A percentile compares a stretch with the other conserved stretches of the same genome.
Evolutionary conservation across 495 filamentous ascomycete genomes (phyloP).

Genomic region (Immersiella caudata): DNA sequence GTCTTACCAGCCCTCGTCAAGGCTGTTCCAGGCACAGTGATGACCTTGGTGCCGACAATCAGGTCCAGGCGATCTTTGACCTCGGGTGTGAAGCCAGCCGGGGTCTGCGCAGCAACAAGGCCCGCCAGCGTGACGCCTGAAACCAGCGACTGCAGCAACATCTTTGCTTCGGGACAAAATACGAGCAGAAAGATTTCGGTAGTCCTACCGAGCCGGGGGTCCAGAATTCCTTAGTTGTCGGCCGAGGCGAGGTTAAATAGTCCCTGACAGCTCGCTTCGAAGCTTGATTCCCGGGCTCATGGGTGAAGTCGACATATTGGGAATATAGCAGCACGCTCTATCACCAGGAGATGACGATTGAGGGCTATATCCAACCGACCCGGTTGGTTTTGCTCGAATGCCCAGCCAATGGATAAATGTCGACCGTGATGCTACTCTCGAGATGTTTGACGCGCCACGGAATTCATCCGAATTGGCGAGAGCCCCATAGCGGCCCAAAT

Average conservation of each 20-base stretch:
- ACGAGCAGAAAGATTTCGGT: background rate
- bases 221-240: background rate
- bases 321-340: background rate
- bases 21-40: conserved; percentile 42
- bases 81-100: conserved; percentile 43
- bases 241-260: background rate
- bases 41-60: conserved; percentile 44
- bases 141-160: conserved; percentile 13
- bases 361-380: conserved; percentile 5
- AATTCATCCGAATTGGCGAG: conserved; percentile 16
- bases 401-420: conserved; percentile 19
- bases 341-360: background rate
- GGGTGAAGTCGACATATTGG: background rate
- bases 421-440: background rate
- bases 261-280: background rate
- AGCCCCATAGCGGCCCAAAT: background rate
- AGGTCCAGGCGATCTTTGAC: conserved; percentile 48
- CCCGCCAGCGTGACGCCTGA: conserved; percentile 10
- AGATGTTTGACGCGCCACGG: background rate
- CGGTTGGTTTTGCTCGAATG: background rate
- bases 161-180: background rate
- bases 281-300: background rate
- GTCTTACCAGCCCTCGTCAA: conserved; percentile 41
- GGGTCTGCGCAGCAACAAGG: conserved; percentile 42
- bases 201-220: background rate